Evolutionary conservation across 2,329 filamentous ascomycete species (phyloP).

Genomic region (Lachnum nothofagi): DNA sequence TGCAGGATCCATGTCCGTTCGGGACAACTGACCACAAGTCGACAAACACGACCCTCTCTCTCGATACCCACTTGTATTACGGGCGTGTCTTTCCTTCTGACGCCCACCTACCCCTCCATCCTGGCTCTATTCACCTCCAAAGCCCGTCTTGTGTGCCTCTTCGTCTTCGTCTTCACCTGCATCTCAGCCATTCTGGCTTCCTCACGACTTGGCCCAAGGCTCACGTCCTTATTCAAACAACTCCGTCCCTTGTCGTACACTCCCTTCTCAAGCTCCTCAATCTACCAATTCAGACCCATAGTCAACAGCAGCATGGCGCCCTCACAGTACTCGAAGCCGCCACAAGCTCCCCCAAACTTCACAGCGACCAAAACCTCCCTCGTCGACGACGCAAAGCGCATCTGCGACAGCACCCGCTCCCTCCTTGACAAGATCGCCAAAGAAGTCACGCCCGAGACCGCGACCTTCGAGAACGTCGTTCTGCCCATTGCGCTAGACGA

Average conservation of each 20-base stretch:
- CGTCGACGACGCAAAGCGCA: conserved; percentile 58
- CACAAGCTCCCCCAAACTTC: conserved; percentile 73
- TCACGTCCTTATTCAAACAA: conserved; percentile 54
- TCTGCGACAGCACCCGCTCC: conserved; percentile 57
- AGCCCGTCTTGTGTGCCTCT: conserved; percentile 39
- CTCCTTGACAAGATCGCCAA: conserved; percentile 63
- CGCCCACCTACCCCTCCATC: conserved; percentile 22
- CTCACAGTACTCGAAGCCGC: conserved; percentile 64
- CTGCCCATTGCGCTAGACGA: conserved; percentile 70
- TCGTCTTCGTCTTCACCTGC: conserved; percentile 52
- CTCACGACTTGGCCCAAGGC: conserved; percentile 43
- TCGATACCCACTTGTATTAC: not conserved
- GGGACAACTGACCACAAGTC: not conserved
- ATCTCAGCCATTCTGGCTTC: conserved; percentile 62
- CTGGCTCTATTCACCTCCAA: conserved; percentile 36
- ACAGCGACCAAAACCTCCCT: conserved; percentile 67
- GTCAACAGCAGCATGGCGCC: conserved; percentile 59
- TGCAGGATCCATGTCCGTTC: too few species aligned
- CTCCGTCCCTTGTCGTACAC: conserved; percentile 36
- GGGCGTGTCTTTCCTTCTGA: conserved; percentile 1
- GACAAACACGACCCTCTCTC: not conserved
- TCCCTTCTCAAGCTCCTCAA: conserved; percentile 2
- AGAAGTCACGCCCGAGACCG: conserved; percentile 47
- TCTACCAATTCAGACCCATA: conserved; percentile 22
- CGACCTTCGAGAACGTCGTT: conserved; percentile 48